phyloP scores from a whole-genome alignment of 345 rosid genomes.

The Linum lewisii region DNA sequence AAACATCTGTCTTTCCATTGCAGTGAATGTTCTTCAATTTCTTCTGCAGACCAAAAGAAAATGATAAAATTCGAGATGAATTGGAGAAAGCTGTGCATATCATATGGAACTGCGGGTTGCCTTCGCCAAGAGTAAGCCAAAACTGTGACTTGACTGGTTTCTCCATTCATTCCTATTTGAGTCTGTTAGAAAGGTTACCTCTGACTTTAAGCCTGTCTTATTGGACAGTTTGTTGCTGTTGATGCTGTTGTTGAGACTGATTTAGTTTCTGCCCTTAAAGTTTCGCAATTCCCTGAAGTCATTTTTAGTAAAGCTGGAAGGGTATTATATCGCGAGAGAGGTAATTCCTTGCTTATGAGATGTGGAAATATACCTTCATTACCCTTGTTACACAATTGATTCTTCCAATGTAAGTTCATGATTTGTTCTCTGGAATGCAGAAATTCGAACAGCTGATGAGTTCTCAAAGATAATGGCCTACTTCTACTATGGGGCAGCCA shows the following conservation, averaged over 20 bases:
- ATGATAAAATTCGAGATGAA: constrained; percentile 47
- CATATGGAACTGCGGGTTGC: constrained; percentile 86
- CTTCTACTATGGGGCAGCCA: constrained; percentile 84
- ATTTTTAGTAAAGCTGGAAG: constrained; percentile 83
- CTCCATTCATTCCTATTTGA: neutral
- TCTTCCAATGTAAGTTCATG: neutral
- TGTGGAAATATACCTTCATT: neutral
- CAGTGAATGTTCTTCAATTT: too few relatives aligned
- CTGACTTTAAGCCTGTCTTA: constrained; percentile 7
- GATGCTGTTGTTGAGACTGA: constrained; percentile 66
- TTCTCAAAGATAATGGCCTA: constrained; percentile 78
- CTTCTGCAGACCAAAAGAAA: constrained; percentile 58
- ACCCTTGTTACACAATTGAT: constrained; percentile 6
- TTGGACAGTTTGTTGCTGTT: constrained; percentile 68
- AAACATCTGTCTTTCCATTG: neutral
- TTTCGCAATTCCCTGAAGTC: constrained; percentile 56
- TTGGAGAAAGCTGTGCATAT: constrained; percentile 79
- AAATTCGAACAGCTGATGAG: constrained; percentile 55
- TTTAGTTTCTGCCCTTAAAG: constrained; percentile 62
- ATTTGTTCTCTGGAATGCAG: constrained; percentile 28
- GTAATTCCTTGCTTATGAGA: constrained; percentile 21
- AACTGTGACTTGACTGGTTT: constrained; percentile 4
- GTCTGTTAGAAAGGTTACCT: neutral
- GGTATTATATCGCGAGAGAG: constrained; percentile 76
- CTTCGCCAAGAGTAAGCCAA: constrained; percentile 72